Base-by-base conservation (phyloP, 2,329 filamentous ascomycete species). In the Penicillium digitatum region DNA sequence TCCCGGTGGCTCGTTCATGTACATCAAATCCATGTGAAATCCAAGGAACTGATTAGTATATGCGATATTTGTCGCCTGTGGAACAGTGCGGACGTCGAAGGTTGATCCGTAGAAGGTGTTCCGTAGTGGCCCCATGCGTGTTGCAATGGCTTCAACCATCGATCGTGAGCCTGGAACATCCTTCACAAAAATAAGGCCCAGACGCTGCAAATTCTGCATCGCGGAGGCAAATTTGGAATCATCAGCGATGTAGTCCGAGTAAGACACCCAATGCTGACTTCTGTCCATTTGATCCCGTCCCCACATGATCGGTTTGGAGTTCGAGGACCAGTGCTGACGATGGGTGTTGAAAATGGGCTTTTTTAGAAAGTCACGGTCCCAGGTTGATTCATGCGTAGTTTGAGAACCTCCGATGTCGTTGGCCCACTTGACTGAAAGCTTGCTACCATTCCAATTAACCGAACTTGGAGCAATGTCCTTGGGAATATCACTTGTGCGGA, bases 11-110 rank as follows among this genome's bases (percentile, higher is more conserved):
- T 89, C 83, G 14, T 82, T 76, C 74, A 94, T 87, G 75, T 97
- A 97, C 52, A 96, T 80, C 38, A 97, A 81, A 70, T 97, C 94
- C 83, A 96, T 94, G 75, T 99, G 94, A 45, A 96, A 85, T 16
- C 89, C 89, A 1, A 97, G 84, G 66, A 86, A 87, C 46, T 87
- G 81, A 66, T 82, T 87, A 1, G 93, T 96, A 75, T 97, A 91
- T 10, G 94, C 93, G 4, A 96, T 89, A 69, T 97, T 97, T 69
- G 93, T 91, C 24, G 92, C 90, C 52, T 89, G 72, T 1, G 88
- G 87, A 50, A 95, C 87, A 3, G 87, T 90, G 51, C 85, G 83
- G 12, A 97, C 93, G 72, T 96, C 88, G 85, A 92, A 97, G 0
- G 90, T 95, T 63, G 81, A 79, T 39, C 94, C 94, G 72, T 97